A percentile compares a stretch with the other conserved stretches of the same genome.
Conservation (phyloP, 2,329 filamentous ascomycete genomes). For the Thermothelomyces thermophilus region DNA sequence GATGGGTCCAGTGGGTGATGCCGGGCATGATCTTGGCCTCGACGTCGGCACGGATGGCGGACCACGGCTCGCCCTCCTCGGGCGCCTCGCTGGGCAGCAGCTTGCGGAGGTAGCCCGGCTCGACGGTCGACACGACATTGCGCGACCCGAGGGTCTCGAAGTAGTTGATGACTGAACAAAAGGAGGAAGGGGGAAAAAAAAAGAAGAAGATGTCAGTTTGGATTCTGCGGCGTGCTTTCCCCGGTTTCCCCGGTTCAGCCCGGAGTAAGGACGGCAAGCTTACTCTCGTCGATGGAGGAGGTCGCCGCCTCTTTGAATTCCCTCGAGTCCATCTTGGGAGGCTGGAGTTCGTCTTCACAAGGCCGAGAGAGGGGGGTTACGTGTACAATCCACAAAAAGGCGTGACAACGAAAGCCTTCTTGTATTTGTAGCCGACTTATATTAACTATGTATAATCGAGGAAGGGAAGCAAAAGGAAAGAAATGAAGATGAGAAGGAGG, state of each 20-base stretch:
- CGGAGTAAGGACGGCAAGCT: too few relatives aligned
- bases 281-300: constrained; percentile 25
- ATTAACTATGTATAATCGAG: too few relatives aligned
- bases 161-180: constrained; percentile 62
- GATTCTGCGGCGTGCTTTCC: neutral
- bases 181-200: neutral
- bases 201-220: neutral
- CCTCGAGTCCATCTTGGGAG: constrained; percentile 22
- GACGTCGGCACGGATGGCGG: constrained; percentile 74
- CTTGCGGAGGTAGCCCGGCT: constrained; percentile 78
- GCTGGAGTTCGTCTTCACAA: neutral
- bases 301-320: constrained; percentile 23
- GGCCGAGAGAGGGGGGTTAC: too few relatives aligned
- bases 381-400: too few relatives aligned
- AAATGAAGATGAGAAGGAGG: too few relatives aligned
- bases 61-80: constrained; percentile 64
- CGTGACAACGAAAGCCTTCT: too few relatives aligned
- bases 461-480: too few relatives aligned
- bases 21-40: constrained; percentile 83
- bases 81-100: constrained; percentile 65
- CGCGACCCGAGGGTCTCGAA: constrained; percentile 66
- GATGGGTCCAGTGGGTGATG: constrained; percentile 70
- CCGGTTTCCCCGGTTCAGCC: too few relatives aligned
- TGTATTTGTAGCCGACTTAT: too few relatives aligned
- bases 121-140: constrained; percentile 68